These are phyloP conservation scores for Fomitopsis pinicola DNA, from an alignment of 1,284 basidiomycete genomes.

Conservation along the genomic window DNA sequence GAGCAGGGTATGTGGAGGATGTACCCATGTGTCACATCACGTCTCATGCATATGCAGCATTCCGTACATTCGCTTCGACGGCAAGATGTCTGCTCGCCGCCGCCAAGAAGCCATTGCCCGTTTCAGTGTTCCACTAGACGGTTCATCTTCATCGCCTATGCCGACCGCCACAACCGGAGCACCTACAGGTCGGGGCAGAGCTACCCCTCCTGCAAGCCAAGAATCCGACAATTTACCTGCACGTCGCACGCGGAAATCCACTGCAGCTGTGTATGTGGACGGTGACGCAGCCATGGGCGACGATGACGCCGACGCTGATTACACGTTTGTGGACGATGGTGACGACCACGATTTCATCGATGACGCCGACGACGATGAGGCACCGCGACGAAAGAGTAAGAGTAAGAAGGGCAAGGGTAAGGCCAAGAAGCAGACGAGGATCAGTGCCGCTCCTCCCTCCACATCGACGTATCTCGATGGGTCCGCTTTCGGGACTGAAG, in stretches of 20 bases:
- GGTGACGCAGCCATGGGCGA: slow-evolving; percentile 15
- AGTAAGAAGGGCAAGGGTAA: slow-evolving; percentile 34
- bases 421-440: slow-evolving; percentile 30
- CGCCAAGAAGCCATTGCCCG: slow-evolving; percentile 76
- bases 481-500: slow-evolving; percentile 18
- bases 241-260: slow-evolving; percentile 17
- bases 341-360: slow-evolving; percentile 40
- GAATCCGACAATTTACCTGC: slow-evolving; percentile 9
- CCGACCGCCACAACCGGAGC: slow-evolving; percentile 1
- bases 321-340: slow-evolving; percentile 28
- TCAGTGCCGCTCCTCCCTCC: slow-evolving; percentile 7
- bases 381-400: slow-evolving; percentile 9
- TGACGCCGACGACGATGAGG: slow-evolving; percentile 35
- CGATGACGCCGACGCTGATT: slow-evolving; percentile 28
- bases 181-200: slow-evolving; percentile 10
- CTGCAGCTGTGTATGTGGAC: slow-evolving; percentile 9
- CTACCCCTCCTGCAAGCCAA: background rate
- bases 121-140: slow-evolving; percentile 63
- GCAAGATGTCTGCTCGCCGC: slow-evolving; percentile 71
- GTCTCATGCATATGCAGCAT: slow-evolving; percentile 45
- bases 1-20: slow-evolving; percentile 45
- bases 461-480: background rate
- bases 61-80: slow-evolving; percentile 76
- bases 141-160: slow-evolving; percentile 20
- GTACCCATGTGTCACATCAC: background rate